A percentile compares a stretch with the other conserved stretches of the same genome.
Conservation (phyloP, 148 eudicot species). For the Silene conica region DNA sequence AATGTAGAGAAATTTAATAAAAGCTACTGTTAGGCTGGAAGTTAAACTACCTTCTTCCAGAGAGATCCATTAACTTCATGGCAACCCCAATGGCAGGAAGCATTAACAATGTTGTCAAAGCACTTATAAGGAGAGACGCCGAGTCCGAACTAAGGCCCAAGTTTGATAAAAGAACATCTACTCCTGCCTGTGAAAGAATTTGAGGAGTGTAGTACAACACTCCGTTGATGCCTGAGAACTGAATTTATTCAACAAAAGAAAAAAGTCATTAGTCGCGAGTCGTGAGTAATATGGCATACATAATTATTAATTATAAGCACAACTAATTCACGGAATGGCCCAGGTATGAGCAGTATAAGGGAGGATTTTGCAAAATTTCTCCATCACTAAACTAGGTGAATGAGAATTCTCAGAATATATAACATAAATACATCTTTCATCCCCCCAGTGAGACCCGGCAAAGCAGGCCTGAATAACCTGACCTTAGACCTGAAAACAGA, state of each 20-base stretch:
- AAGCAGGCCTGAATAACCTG: too few relatives aligned
- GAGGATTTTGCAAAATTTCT: not conserved
- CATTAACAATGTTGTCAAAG: conserved; percentile 69
- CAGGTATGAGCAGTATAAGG: not conserved
- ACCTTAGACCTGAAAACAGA: too few relatives aligned
- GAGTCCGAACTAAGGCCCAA: conserved; percentile 67
- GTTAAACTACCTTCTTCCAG: conserved; percentile 70
- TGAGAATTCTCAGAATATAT: not conserved
- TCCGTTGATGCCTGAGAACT: conserved; percentile 91
- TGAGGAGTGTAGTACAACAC: conserved; percentile 88
- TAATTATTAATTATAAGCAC: not conserved
- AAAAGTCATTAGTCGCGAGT: conserved; percentile 7
- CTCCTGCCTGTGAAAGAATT: conserved; percentile 85
- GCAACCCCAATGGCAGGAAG: conserved; percentile 80
- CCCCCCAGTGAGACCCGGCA: too few relatives aligned
- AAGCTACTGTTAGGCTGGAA: not conserved
- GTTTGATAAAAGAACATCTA: conserved; percentile 62
- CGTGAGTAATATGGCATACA: not conserved
- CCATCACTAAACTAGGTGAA: too few relatives aligned
- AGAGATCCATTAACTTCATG: conserved; percentile 77
- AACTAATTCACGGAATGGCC: not conserved
- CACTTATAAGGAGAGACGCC: conserved; percentile 73
- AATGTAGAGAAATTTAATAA: not conserved
- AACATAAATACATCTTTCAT: not conserved
- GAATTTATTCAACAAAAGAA: conserved; percentile 1